phyloP scores from a whole-genome alignment of 2,329 filamentous ascomycete species.

The Bipolaris gigantea region DNA sequence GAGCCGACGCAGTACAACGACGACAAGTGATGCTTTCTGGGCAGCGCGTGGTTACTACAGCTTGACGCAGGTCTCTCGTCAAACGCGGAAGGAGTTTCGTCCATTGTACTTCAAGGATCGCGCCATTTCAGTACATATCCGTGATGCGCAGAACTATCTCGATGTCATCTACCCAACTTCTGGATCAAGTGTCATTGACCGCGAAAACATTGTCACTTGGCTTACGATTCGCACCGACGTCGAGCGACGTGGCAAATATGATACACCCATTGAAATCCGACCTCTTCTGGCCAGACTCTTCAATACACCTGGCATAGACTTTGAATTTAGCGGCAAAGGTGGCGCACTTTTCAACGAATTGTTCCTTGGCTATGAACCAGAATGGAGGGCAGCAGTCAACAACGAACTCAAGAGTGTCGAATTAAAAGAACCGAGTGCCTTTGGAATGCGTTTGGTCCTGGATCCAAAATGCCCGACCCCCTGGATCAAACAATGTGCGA shows the following conservation, averaged over 20 bases:
- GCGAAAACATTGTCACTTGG: slow-evolving; percentile 6
- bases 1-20: slow-evolving; percentile 3
- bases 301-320: slow-evolving; percentile 10
- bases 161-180: slow-evolving; percentile 4
- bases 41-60: slow-evolving; percentile 11
- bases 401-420: slow-evolving; percentile 14
- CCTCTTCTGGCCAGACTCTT: slow-evolving; percentile 8
- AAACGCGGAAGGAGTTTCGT: slow-evolving; percentile 13
- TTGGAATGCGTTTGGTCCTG: slow-evolving; percentile 10
- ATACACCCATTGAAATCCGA: slow-evolving; percentile 13
- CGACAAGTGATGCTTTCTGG: slow-evolving; percentile 9
- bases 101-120: slow-evolving; percentile 9
- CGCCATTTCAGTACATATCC: slow-evolving; percentile 13
- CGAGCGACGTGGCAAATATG: slow-evolving; percentile 13
- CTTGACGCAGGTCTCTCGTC: slow-evolving; percentile 10
- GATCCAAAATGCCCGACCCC: slow-evolving; percentile 3
- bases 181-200: slow-evolving; percentile 2
- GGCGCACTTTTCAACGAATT: slow-evolving; percentile 13
- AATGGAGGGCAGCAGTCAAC: slow-evolving; percentile 8
- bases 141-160: slow-evolving; percentile 14
- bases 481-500: slow-evolving; percentile 13
- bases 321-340: slow-evolving; percentile 10
- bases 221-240: slow-evolving; percentile 14
- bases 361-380: slow-evolving; percentile 9
- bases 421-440: slow-evolving; percentile 12